These are phyloP conservation scores for Carex littledalei DNA, from an alignment of 176 grass and related monocot species.

Conservation along the genomic window DNA sequence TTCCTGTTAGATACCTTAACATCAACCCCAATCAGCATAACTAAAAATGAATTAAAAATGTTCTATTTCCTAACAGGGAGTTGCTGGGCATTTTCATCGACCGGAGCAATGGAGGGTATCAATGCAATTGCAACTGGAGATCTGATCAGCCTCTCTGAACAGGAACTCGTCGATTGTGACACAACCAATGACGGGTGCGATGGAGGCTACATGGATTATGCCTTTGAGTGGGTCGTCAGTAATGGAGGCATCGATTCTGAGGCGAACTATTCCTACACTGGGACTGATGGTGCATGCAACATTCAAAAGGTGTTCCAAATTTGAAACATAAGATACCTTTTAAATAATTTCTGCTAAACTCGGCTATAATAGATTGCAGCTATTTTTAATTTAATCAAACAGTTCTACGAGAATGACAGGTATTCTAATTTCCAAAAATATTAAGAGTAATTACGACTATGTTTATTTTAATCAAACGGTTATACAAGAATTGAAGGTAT, in stretches of 20 bases:
- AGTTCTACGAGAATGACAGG: too few species aligned
- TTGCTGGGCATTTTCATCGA: slow-evolving; percentile 46
- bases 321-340: not conserved
- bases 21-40: not conserved
- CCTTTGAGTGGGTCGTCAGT: slow-evolving; percentile 35
- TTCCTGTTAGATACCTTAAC: not conserved
- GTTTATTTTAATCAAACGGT: too few species aligned
- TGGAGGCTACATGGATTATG: slow-evolving; percentile 43
- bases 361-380: not conserved
- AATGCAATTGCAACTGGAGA: slow-evolving; percentile 43
- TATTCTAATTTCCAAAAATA: too few species aligned
- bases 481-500: too few species aligned
- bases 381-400: too few species aligned
- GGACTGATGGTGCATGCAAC: slow-evolving; percentile 23
- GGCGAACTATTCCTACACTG: slow-evolving; percentile 31
- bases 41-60: not conserved
- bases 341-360: not conserved
- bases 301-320: slow-evolving; percentile 26
- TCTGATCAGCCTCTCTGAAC: slow-evolving; percentile 47
- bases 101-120: slow-evolving; percentile 53
- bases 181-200: slow-evolving; percentile 31
- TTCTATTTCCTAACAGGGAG: slow-evolving; percentile 20
- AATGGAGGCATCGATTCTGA: slow-evolving; percentile 44
- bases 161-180: slow-evolving; percentile 56
- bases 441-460: too few species aligned